Conservation (phyloP, 495 filamentous ascomycete species). For the Penicillium subrubescens region DNA sequence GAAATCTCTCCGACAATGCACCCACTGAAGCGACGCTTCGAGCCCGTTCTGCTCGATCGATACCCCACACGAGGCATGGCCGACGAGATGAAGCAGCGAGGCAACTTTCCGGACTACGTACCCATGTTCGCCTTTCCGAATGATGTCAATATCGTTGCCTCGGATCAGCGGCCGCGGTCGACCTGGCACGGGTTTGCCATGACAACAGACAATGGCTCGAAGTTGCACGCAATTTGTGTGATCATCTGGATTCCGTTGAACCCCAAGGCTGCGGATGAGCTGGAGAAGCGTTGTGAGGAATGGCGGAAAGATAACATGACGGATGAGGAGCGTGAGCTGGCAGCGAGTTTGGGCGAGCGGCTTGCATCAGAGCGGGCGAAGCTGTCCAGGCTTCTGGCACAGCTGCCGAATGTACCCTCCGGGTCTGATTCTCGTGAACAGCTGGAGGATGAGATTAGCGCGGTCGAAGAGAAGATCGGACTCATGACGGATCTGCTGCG, state of each 20-base stretch:
- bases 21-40: conserved; percentile 88
- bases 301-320: conserved; percentile 97
- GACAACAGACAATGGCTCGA: conserved; percentile 90
- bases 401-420: conserved; percentile 75
- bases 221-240: conserved; percentile 87
- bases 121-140: conserved; percentile 99
- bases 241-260: conserved; percentile 92
- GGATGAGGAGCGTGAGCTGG: conserved; percentile 90
- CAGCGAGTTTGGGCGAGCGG: conserved; percentile 87
- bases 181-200: conserved; percentile 99
- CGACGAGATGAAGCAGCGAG: conserved; percentile 81
- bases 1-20: conserved; percentile 92
- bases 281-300: conserved; percentile 89
- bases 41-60: conserved; percentile 89
- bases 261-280: conserved; percentile 75
- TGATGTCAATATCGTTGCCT: conserved; percentile 94
- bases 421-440: conserved; percentile 79
- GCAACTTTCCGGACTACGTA: conserved; percentile 92
- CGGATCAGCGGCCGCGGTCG: conserved; percentile 87
- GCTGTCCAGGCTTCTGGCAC: conserved; percentile 81
- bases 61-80: conserved; percentile 82
- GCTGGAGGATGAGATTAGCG: conserved; percentile 91
- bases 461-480: conserved; percentile 94
- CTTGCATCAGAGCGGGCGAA: conserved; percentile 89
- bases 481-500: conserved; percentile 95